Percentiles rank a stretch among this genome's conserved stretches.
Evolutionary conservation across 768 basidiomycete genomes (phyloP).

Genomic region (Kwoniella sp.): DNA sequence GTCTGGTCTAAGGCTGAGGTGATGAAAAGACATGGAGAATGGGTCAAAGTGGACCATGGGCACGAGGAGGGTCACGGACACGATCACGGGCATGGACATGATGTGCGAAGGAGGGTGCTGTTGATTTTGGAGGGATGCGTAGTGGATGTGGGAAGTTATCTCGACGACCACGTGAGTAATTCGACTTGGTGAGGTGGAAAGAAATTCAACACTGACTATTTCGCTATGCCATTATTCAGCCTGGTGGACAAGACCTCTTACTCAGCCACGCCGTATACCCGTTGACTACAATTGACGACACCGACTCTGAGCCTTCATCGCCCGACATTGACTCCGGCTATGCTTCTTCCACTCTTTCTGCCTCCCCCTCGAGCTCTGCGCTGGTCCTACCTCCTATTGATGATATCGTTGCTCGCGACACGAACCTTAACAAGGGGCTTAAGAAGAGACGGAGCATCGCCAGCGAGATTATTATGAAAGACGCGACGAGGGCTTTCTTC

Average conservation of each 20-base stretch:
- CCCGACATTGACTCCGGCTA: slow-evolving; percentile 38
- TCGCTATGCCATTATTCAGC: slow-evolving; percentile 58
- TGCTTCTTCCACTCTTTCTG: slow-evolving; percentile 28
- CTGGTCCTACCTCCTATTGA: neutral
- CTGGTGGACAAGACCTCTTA: slow-evolving; percentile 65
- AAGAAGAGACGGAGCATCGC: slow-evolving; percentile 6
- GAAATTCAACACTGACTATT: neutral
- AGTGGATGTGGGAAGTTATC: slow-evolving; percentile 66
- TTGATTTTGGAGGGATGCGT: slow-evolving; percentile 66
- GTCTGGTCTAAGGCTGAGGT: slow-evolving; percentile 44
- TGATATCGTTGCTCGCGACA: neutral
- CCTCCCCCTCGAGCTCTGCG: slow-evolving; percentile 3
- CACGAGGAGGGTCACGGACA: neutral
- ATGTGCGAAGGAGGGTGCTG: slow-evolving; percentile 50
- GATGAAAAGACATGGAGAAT: slow-evolving; percentile 35
- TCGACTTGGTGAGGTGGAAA: too few species aligned
- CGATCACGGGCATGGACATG: neutral
- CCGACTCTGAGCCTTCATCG: neutral
- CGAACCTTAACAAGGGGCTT: neutral
- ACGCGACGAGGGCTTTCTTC: slow-evolving; percentile 68
- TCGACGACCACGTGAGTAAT: slow-evolving; percentile 67
- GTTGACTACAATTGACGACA: slow-evolving; percentile 12
- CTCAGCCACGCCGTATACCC: slow-evolving; percentile 60
- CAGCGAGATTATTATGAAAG: slow-evolving; percentile 45
- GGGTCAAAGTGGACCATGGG: slow-evolving; percentile 29